Evolutionary conservation across 257 asterid genomes (phyloP).

Genomic region (Henckelia pumila): DNA sequence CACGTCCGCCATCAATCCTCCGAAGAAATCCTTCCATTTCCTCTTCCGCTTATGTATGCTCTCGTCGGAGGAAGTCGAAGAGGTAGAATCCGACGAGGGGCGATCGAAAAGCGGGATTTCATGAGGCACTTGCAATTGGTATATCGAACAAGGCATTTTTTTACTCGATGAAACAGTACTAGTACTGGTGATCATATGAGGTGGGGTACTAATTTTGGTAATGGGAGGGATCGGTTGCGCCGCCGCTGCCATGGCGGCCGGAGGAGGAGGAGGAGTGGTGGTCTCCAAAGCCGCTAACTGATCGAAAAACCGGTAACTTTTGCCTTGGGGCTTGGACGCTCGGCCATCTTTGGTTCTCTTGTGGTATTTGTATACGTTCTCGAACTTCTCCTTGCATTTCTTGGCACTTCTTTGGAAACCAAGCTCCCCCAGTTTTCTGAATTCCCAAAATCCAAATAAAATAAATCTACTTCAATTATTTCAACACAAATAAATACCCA

Average conservation of each 20-base stretch:
- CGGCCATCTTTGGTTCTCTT: conserved; percentile 43
- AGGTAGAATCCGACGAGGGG: background rate
- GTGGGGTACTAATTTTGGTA: background rate
- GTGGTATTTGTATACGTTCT: conserved; percentile 40
- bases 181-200: too few species aligned
- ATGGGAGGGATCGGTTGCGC: conserved; percentile 5
- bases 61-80: conserved; percentile 5
- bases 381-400: conserved; percentile 48
- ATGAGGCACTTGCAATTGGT: too few species aligned
- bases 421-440: conserved; percentile 34
- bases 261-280: background rate
- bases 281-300: conserved; percentile 39
- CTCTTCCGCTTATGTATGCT: conserved; percentile 13
- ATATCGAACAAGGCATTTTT: too few species aligned
- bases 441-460: background rate
- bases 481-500: background rate
- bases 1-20: conserved; percentile 37
- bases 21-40: conserved; percentile 36
- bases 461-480: background rate
- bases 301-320: conserved; percentile 39
- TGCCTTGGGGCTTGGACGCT: conserved; percentile 40
- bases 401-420: conserved; percentile 42
- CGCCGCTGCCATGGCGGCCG: background rate
- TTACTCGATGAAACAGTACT: too few species aligned
- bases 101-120: too few species aligned